Evolutionary conservation across 768 basidiomycete genomes (phyloP).

Genomic region (Kwoniella newhampshirensis): DNA sequence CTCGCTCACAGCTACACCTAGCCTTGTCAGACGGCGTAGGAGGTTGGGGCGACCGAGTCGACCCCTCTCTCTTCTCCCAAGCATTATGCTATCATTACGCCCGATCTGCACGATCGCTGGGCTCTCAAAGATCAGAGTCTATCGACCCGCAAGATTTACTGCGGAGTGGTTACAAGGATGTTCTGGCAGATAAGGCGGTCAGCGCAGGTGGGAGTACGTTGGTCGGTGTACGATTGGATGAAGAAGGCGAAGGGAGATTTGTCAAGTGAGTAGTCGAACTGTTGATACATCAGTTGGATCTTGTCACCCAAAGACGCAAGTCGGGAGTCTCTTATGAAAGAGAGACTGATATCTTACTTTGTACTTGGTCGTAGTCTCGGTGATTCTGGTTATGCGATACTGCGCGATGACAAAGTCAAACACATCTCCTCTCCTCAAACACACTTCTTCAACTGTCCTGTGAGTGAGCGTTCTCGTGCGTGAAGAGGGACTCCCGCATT

Average conservation of each 20-base stretch:
- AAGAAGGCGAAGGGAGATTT: conserved; percentile 53
- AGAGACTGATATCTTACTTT: too few species aligned
- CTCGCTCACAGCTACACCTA: conserved; percentile 54
- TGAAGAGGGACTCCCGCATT: too few species aligned
- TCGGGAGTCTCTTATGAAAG: too few species aligned
- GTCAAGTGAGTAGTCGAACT: conserved; percentile 45
- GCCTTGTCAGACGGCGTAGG: conserved; percentile 92
- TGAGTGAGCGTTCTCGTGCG: conserved; percentile 23
- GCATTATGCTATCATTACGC: conserved; percentile 75
- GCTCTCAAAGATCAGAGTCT: conserved; percentile 13
- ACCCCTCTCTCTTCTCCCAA: conserved; percentile 87
- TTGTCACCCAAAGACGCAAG: too few species aligned
- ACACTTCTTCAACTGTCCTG: conserved; percentile 52
- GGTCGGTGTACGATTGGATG: conserved; percentile 31
- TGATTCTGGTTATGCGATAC: conserved; percentile 51
- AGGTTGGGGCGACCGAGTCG: conserved; percentile 81
- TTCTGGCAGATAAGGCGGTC: conserved; percentile 42
- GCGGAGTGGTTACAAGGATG: conserved; percentile 42
- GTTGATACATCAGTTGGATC: too few species aligned
- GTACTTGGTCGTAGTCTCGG: conserved; percentile 41
- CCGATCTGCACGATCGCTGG: conserved; percentile 11
- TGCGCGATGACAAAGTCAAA: conserved; percentile 41
- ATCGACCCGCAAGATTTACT: conserved; percentile 32
- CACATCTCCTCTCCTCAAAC: conserved; percentile 43
- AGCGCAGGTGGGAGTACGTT: conserved; percentile 40